phyloP scores from a whole-genome alignment of 1,284 basidiomycete genomes.

The Leccinum griseonigrum region DNA sequence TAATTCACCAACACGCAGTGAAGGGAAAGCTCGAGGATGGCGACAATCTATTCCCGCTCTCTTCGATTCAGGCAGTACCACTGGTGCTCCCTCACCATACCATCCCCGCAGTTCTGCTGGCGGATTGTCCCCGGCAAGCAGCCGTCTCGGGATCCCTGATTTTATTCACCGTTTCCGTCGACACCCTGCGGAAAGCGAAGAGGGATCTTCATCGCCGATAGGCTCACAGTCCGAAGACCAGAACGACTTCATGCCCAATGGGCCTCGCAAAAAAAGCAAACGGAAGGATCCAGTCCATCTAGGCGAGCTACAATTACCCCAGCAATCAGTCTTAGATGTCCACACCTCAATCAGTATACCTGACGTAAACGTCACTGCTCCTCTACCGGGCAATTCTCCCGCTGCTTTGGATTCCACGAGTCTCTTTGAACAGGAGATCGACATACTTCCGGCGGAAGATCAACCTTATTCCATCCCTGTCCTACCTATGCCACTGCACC shows the following conservation, averaged over 20 bases:
- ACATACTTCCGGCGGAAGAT: background rate
- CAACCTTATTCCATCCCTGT: background rate
- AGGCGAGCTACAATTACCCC: slow-evolving; percentile 14
- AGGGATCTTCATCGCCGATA: slow-evolving; percentile 43
- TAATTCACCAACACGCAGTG: slow-evolving; percentile 42
- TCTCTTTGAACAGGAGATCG: slow-evolving; percentile 9
- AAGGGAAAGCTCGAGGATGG: slow-evolving; percentile 42
- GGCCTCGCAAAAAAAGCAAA: slow-evolving; percentile 8
- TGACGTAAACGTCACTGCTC: slow-evolving; percentile 2
- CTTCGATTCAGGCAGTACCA: slow-evolving; percentile 34
- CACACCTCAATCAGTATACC: slow-evolving; percentile 5
- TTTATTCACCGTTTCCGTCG: slow-evolving; percentile 39
- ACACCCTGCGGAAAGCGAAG: slow-evolving; percentile 42
- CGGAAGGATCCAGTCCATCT: slow-evolving; percentile 7
- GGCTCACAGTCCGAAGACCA: slow-evolving; percentile 49
- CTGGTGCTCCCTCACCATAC: slow-evolving; percentile 36
- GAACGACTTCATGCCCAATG: slow-evolving; percentile 33
- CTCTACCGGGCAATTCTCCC: slow-evolving; percentile 6
- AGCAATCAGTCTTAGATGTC: slow-evolving; percentile 13
- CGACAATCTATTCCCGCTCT: slow-evolving; percentile 30
- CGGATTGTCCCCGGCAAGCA: slow-evolving; percentile 42
- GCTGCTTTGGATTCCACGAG: background rate
- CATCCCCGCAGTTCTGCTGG: slow-evolving; percentile 27
- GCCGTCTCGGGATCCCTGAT: slow-evolving; percentile 40
- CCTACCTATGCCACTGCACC: slow-evolving; percentile 22